phyloP scores from a whole-genome alignment of 2,329 filamentous ascomycete species.

The Exophiala calicioides region DNA sequence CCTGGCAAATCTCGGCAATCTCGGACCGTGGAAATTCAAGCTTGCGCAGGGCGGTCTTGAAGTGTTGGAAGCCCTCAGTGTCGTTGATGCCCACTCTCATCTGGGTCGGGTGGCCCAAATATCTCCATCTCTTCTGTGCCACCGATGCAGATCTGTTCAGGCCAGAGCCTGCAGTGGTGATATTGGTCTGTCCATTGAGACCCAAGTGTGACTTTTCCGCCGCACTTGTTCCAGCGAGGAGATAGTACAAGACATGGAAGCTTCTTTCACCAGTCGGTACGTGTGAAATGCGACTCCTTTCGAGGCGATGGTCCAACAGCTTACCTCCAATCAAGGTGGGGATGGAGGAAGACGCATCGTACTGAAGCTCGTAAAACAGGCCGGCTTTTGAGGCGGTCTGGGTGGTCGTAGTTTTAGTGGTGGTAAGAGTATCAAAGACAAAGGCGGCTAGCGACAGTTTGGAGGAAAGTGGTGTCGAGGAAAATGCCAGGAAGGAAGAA shows the following conservation, averaged over 20 bases:
- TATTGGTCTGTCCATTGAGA: constrained; percentile 52
- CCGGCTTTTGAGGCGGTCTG: constrained; percentile 95
- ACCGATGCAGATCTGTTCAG: constrained; percentile 57
- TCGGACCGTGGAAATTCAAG: constrained; percentile 90
- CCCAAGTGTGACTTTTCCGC: constrained; percentile 87
- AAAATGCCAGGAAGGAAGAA: constrained; percentile 81
- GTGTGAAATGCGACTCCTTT: constrained; percentile 84
- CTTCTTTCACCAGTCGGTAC: constrained; percentile 95
- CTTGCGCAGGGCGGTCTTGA: constrained; percentile 92
- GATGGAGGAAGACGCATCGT: constrained; percentile 83
- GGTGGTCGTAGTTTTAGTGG: constrained; percentile 93
- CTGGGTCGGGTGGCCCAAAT: constrained; percentile 92
- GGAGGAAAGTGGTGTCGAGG: constrained; percentile 86
- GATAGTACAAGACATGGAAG: constrained; percentile 94
- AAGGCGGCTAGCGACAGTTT: constrained; percentile 94
- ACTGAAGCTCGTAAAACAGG: constrained; percentile 93
- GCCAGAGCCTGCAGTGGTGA: constrained; percentile 40
- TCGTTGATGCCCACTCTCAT: constrained; percentile 97
- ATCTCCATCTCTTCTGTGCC: constrained; percentile 86
- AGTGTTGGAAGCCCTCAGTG: constrained; percentile 90
- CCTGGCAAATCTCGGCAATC: constrained; percentile 95
- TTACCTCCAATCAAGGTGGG: constrained; percentile 92
- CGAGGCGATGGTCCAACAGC: constrained; percentile 86
- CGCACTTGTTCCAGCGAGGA: constrained; percentile 84
- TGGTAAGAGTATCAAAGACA: constrained; percentile 93